Conservation (phyloP, 208 protist species). For the Ichthyophonus hoferi region DNA sequence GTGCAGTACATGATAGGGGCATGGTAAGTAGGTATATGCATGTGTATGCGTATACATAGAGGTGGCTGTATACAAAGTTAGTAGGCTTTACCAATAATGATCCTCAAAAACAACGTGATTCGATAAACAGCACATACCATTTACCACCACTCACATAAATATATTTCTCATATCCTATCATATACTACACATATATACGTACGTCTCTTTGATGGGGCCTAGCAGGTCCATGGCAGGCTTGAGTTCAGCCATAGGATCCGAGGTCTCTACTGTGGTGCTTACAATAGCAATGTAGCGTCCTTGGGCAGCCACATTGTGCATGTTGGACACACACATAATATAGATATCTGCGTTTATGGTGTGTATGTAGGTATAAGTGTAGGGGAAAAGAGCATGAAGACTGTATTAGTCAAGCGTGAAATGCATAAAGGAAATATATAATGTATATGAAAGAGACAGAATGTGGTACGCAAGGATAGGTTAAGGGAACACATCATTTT, state of each 20-base stretch:
- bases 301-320: slow-evolving; percentile 89
- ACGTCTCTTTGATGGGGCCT: slow-evolving; percentile 70
- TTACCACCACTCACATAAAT: too few species aligned
- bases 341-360: slow-evolving; percentile 89
- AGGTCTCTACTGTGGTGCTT: slow-evolving; percentile 90
- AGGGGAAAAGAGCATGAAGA: background rate
- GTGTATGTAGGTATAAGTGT: background rate
- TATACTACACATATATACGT: background rate
- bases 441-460: background rate
- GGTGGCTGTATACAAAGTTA: background rate
- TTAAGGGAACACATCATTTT: too few species aligned
- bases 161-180: too few species aligned
- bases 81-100: too few species aligned
- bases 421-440: background rate
- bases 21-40: background rate
- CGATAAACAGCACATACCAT: too few species aligned
- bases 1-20: too few species aligned
- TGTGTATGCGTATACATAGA: background rate
- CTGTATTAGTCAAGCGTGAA: background rate
- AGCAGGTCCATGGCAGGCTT: slow-evolving; percentile 82
- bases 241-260: slow-evolving; percentile 85
- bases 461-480: too few species aligned
- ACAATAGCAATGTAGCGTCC: slow-evolving; percentile 95
- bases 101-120: too few species aligned
- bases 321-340: slow-evolving; percentile 80